These are phyloP conservation scores for Skeletonema potamos DNA, from an alignment of 108 stramenopile species.

Conservation along the genomic window DNA sequence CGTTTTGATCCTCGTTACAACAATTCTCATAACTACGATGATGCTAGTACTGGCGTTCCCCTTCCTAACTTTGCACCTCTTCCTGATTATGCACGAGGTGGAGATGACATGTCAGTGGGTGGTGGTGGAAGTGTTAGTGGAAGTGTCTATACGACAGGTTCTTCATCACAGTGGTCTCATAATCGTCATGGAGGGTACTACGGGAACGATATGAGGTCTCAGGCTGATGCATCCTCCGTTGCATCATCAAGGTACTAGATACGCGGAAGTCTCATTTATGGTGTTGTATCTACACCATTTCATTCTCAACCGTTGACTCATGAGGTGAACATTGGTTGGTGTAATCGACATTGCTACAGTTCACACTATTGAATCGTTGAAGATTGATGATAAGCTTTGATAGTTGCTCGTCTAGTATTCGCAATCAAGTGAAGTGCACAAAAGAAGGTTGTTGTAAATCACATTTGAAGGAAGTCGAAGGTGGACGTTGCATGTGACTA, in stretches of 20 bases:
- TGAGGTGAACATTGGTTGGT: conserved; percentile 4
- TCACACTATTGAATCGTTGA: background rate
- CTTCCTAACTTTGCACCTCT: conserved; percentile 87
- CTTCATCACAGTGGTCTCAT: conserved; percentile 30
- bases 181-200: conserved; percentile 36
- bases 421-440: background rate
- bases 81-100: conserved; percentile 63
- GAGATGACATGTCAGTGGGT: conserved; percentile 80
- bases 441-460: background rate
- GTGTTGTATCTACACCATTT: background rate
- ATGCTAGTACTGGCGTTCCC: conserved; percentile 55
- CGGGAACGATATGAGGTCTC: conserved; percentile 45
- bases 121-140: conserved; percentile 60
- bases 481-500: background rate
- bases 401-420: background rate
- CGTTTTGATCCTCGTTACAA: conserved; percentile 87
- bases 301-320: background rate
- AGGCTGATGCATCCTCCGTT: conserved; percentile 38
- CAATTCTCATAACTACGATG: conserved; percentile 37
- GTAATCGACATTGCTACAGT: background rate
- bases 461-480: background rate
- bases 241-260: conserved; percentile 30
- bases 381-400: background rate
- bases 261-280: background rate
- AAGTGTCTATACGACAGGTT: conserved; percentile 48